Conservation (phyloP, 2,329 filamentous ascomycete genomes). For the Colletotrichum eremochloae region DNA sequence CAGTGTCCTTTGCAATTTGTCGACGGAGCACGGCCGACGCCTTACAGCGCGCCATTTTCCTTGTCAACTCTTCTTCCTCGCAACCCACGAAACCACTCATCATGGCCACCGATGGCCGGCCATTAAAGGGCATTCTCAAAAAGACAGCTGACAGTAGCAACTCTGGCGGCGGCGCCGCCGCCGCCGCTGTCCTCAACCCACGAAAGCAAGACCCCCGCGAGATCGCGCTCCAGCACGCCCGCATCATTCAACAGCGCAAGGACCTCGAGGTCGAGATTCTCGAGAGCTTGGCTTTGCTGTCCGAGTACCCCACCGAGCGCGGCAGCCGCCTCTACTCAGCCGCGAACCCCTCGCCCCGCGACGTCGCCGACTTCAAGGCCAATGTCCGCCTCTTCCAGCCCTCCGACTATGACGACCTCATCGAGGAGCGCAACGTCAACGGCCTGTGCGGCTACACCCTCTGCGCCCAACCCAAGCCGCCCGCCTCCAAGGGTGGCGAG, state of each 20-base stretch:
- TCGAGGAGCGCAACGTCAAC: slow-evolving; percentile 89
- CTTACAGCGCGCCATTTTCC: neutral
- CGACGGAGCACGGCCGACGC: neutral
- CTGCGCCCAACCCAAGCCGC: slow-evolving; percentile 75
- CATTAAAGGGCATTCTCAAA: slow-evolving; percentile 72
- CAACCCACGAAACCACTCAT: neutral
- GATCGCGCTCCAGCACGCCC: slow-evolving; percentile 85
- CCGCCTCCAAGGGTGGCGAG: slow-evolving; percentile 68
- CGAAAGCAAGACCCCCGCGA: slow-evolving; percentile 63
- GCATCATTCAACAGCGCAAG: slow-evolving; percentile 85
- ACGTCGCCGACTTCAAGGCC: slow-evolving; percentile 74
- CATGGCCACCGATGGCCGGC: slow-evolving; percentile 60
- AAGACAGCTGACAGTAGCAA: slow-evolving; percentile 54
- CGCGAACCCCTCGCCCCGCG: slow-evolving; percentile 65
- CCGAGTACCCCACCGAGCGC: slow-evolving; percentile 66
- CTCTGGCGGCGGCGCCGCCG: neutral
- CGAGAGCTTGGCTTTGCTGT: slow-evolving; percentile 77
- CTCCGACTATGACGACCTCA: slow-evolving; percentile 87
- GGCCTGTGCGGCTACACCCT: slow-evolving; percentile 86
- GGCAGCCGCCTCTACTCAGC: slow-evolving; percentile 53
- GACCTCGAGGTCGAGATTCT: slow-evolving; percentile 81
- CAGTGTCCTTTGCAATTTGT: no score
- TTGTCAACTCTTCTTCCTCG: neutral
- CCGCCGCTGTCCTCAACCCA: slow-evolving; percentile 44
- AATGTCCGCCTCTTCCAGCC: slow-evolving; percentile 83